phyloP scores from a whole-genome alignment of 306 rosid species.

The Prosopis cineraria region DNA sequence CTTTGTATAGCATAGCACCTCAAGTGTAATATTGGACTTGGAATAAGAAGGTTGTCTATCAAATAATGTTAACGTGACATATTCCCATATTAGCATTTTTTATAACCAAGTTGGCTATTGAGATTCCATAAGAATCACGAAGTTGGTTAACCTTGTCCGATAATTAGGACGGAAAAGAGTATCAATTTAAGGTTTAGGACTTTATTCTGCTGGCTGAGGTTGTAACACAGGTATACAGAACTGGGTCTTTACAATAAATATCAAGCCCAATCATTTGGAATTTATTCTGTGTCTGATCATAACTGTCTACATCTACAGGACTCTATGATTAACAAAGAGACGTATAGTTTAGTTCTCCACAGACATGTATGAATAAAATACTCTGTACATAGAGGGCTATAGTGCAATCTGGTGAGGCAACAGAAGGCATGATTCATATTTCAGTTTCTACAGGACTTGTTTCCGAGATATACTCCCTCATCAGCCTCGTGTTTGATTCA shows the following conservation, averaged over 20 bases:
- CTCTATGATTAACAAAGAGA: constrained; percentile 17
- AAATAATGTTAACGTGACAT: neutral
- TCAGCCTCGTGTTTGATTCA: constrained; percentile 74
- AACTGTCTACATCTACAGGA: neutral
- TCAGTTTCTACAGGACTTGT: constrained; percentile 58
- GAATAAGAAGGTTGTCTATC: neutral
- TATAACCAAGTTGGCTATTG: too few relatives aligned
- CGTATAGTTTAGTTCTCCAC: constrained; percentile 16
- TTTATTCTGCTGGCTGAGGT: too few relatives aligned
- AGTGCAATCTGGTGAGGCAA: neutral
- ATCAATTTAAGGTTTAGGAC: too few relatives aligned
- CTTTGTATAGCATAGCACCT: constrained; percentile 18
- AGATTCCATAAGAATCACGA: too few relatives aligned
- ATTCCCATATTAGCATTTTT: neutral
- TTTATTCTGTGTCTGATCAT: constrained; percentile 1
- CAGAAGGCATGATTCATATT: constrained; percentile 41
- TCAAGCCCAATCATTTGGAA: constrained; percentile 15
- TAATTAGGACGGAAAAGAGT: too few relatives aligned
- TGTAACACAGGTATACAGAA: neutral
- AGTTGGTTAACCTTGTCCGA: too few relatives aligned
- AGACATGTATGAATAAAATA: neutral
- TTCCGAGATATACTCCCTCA: constrained; percentile 79
- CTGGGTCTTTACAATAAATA: neutral
- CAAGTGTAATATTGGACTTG: neutral
- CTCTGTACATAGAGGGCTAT: neutral